Percentiles rank a stretch among this genome's conserved stretches.
Conservation (phyloP, 192 early-diverging fungal species). For the Dissophora ornata region DNA sequence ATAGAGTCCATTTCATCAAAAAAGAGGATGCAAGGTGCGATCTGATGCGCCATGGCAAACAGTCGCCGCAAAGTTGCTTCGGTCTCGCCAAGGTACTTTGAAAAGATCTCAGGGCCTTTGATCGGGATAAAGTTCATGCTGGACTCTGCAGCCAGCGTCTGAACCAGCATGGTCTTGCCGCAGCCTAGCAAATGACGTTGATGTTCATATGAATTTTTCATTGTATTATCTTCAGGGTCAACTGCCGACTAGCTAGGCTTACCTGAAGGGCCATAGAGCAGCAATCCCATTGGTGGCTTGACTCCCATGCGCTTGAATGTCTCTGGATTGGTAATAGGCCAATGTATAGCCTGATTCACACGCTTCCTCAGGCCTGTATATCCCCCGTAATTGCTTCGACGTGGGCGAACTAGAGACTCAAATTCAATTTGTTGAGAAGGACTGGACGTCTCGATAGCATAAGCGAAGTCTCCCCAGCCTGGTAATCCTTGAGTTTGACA, state of each 20-base stretch:
- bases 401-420: constrained; percentile 62
- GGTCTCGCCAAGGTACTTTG: constrained; percentile 95
- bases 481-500: background rate
- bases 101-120: constrained; percentile 90
- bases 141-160: constrained; percentile 80
- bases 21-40: constrained; percentile 94
- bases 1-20: constrained; percentile 96
- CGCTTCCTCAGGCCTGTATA: constrained; percentile 69
- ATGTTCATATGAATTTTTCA: no score
- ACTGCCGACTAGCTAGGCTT: background rate
- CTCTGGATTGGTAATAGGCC: constrained; percentile 68
- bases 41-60: constrained; percentile 83
- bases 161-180: constrained; percentile 89
- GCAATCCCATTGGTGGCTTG: constrained; percentile 80
- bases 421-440: constrained; percentile 76
- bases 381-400: constrained; percentile 81
- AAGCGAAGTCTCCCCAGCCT: constrained; percentile 59
- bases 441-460: constrained; percentile 66
- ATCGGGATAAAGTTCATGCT: constrained; percentile 87
- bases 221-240: background rate
- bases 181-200: constrained; percentile 68
- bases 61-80: constrained; percentile 83
- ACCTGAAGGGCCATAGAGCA: constrained; percentile 93
- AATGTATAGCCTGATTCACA: constrained; percentile 68
- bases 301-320: constrained; percentile 73